Percentiles rank a stretch among this genome's conserved stretches.
Evolutionary conservation across 257 asterid species (phyloP).

Genomic region (Primulina eburnea): DNA sequence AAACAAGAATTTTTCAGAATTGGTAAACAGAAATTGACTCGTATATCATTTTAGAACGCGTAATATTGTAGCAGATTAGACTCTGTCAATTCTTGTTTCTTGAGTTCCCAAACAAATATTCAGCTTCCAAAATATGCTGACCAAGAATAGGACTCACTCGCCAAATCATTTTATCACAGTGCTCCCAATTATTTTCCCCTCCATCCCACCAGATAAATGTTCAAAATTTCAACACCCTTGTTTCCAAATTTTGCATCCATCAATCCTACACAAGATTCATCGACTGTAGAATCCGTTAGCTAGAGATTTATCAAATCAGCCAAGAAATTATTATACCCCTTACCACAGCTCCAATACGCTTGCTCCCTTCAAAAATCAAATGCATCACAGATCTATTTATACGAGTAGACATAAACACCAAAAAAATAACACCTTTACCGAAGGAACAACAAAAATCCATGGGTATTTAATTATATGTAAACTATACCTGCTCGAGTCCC

Average conservation of each 20-base stretch:
- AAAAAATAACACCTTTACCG: not conserved
- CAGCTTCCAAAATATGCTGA: not conserved
- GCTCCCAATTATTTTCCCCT: no score
- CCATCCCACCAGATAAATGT: no score
- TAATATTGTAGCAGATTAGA: not conserved
- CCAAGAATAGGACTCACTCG: no score
- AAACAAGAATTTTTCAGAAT: not conserved
- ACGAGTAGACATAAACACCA: not conserved
- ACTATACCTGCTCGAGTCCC: conserved; percentile 72
- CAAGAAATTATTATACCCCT: not conserved
- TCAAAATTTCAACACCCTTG: not conserved
- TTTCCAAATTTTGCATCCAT: not conserved
- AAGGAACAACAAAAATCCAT: not conserved
- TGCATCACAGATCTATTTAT: not conserved
- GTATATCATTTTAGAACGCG: no score
- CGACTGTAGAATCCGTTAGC: not conserved
- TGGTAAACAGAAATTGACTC: not conserved
- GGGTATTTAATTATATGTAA: not conserved
- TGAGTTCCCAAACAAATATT: not conserved
- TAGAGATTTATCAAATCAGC: not conserved
- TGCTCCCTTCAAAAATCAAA: not conserved
- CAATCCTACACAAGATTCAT: not conserved
- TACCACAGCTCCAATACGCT: not conserved
- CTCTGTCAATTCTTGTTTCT: not conserved
- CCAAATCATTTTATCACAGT: no score